Base-by-base conservation (phyloP, 805 yeast species). In the Starmerella scarabaei region DNA sequence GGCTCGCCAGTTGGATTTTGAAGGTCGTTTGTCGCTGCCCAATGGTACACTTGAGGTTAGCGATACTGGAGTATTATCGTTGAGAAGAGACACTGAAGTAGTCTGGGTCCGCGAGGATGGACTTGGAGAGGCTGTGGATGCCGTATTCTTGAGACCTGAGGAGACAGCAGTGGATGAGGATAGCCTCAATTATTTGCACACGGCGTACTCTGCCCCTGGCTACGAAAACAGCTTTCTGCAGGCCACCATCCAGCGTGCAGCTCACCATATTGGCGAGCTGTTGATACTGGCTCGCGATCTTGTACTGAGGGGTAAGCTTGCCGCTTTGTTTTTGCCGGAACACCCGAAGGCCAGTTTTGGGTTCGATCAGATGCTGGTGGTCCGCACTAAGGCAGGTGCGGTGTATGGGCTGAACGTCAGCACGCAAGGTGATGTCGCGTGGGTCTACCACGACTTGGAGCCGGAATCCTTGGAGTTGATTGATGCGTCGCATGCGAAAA, bases 321-420 rank as follows among this genome's bases (percentile, higher is more conserved):
- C 40, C 21, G 28, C 37, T 37, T 23, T 43, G 15, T 21, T 42
- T 16, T 36, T 45, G 28, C 42, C 45, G 9, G 37, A 34, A 20
- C n/a, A 16, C 1, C 12, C 16, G 24, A 31, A 39, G 14, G 51
- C 48, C 14, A 37, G 51, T 21, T 62, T 62, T 38, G 63, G 62
- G 2, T 58, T 59, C 44, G 49, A 55, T 31, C 59, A 62, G 49
- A 40, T 52, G 16, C 43, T 60, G 1, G 51, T 60, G 9, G 50
- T 54, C 2, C 53, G 47, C 6, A 57, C 64, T 8, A 27, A 33
- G 3, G n/a, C 20, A 7, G 57, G 58, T n/a, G 42, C 53, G 3
- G 39, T 59, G 3, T 42, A 51, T 30, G 65, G 60, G 5, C 44
- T 61, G 5, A 60, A 59, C 24, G 45, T 56, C 3, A 33, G 40